Evolutionary conservation across 208 protist species (phyloP), one percentile per base, ranked within the genome.

Genomic region (Acanthamoeba healyi): DNA sequence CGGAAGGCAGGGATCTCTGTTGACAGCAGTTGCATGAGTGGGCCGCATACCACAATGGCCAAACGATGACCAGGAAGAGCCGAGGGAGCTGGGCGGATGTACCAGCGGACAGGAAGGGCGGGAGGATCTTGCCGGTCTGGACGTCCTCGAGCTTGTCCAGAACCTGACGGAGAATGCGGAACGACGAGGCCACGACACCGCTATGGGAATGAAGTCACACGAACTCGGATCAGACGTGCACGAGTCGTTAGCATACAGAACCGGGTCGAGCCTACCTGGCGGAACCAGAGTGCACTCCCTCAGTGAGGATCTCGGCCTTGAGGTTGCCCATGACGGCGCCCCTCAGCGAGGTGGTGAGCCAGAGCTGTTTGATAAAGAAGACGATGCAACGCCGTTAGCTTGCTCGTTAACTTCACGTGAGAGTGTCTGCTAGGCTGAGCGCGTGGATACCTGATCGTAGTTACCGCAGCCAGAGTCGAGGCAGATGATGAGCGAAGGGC

Each of bases 171-270:
- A 96, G 90, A 67, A 99, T 97, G 92, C 98, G 98, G 96, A 99
- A 99, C 15, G 98, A 98, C 70, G 98, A 98, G 44, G 98, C 98
- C 29, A 99, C 98, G 34, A 99, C 97, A 67, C 99, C 99, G 77
- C 98, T 98, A 98, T 74, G 91, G 96, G 4, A 98, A 77, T 98
- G 97, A 51, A 99, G 95, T 12, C 98, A 98, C 24, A 97, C 98
- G 72, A 98, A 99, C 36, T 98, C 95, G 98, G 98, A 49, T 77
- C 98, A 96, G 6, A 70, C 3, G 17, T 26, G 65, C n/a, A 91
- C 6, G 7, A 94, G 17, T 46, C 26, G 36, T 19, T 24, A 88
- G 56, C 15, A 9, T 9, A 82, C 10, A 87, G 42, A 87, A 61
- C 10, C 9, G 84, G 40, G 84, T 79, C 12, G 4, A 24, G 42